phyloP scores from a whole-genome alignment of 805 yeast species.

The Yarrowia yakushimensis region DNA sequence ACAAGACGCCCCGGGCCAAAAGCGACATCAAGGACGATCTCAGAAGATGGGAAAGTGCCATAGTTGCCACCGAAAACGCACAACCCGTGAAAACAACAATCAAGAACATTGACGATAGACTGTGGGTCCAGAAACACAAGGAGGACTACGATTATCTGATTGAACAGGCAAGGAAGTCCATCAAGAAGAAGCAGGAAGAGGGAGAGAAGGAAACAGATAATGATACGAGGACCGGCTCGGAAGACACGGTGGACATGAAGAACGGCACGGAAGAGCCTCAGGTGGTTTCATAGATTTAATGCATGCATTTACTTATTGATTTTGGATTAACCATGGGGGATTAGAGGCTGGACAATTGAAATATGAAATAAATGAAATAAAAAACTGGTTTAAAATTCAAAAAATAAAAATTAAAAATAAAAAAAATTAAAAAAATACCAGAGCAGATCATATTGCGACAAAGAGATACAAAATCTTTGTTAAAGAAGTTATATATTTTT shows the following conservation, averaged over 20 bases:
- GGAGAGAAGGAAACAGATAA: too few species aligned
- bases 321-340: too few species aligned
- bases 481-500: too few species aligned
- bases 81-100: slow-evolving; percentile 30
- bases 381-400: too few species aligned
- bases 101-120: slow-evolving; percentile 30
- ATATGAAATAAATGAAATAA: too few species aligned
- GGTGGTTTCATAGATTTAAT: neutral
- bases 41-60: slow-evolving; percentile 60
- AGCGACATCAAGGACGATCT: slow-evolving; percentile 54
- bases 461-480: too few species aligned
- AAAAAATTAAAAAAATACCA: too few species aligned
- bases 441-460: too few species aligned
- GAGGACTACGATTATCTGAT: slow-evolving; percentile 32
- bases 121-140: slow-evolving; percentile 31
- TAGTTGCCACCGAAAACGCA: slow-evolving; percentile 31
- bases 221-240: too few species aligned
- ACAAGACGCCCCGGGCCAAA: slow-evolving; percentile 59
- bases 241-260: neutral
- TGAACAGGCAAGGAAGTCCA: slow-evolving; percentile 29
- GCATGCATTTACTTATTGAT: neutral
- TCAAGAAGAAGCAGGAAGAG: neutral
- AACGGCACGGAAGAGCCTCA: neutral
- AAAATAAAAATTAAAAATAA: too few species aligned
- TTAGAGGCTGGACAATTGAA: too few species aligned